Percentiles rank a stretch among this genome's conserved stretches.
phyloP scores from a whole-genome alignment of 176 grass and related monocot genomes.

The Zoysia pacifica region DNA sequence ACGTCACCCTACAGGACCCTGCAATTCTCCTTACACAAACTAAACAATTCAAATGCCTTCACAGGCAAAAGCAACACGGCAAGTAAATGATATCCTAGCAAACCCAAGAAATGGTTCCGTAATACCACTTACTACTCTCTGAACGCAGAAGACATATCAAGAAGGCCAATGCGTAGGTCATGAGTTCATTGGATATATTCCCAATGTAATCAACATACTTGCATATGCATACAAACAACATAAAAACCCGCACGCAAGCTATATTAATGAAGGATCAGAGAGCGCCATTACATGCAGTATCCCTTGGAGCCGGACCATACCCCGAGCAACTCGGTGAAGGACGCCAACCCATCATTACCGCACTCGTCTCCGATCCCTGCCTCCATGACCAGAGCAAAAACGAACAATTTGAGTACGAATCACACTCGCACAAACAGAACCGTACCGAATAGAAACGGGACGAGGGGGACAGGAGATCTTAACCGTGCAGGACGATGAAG shows the following conservation, averaged over 20 bases:
- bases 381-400: slow-evolving; percentile 35
- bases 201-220: neutral
- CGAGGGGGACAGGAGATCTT: neutral
- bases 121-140: slow-evolving; percentile 8
- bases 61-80: neutral
- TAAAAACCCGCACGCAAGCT: neutral
- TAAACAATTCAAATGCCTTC: neutral
- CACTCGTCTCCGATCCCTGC: slow-evolving; percentile 93
- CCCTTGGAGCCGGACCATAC: slow-evolving; percentile 84
- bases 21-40: neutral
- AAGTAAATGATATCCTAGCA: neutral
- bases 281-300: slow-evolving; percentile 66
- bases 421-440: neutral
- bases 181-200: neutral
- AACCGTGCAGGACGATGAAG: slow-evolving; percentile 81
- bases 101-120: neutral
- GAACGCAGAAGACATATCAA: neutral
- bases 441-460: neutral
- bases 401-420: slow-evolving; percentile 9
- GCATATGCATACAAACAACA: neutral
- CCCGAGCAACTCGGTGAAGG: slow-evolving; percentile 77
- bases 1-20: neutral
- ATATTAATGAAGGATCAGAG: neutral
- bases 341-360: slow-evolving; percentile 60
- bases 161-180: neutral